phyloP scores from a whole-genome alignment of 2,329 filamentous ascomycete species.

The Rhynchosporium secalis region DNA sequence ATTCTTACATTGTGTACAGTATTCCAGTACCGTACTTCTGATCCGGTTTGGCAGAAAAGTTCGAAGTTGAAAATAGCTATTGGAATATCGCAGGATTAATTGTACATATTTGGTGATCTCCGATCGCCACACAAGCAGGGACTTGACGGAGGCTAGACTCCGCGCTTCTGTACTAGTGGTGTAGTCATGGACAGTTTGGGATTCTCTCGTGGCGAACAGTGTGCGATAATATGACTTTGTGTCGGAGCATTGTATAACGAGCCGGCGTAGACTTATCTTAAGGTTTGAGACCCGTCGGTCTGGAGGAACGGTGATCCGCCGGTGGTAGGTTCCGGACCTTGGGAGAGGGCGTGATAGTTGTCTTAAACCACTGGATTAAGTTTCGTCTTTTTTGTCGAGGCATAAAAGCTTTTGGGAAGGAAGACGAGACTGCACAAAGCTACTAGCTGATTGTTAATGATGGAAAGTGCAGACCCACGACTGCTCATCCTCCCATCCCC shows the following conservation, averaged over 20 bases:
- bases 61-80: no score
- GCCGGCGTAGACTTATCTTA: not conserved
- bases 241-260: not conserved
- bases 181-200: no score
- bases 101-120: no score
- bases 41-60: no score
- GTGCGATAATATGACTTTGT: not conserved
- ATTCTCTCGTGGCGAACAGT: not conserved
- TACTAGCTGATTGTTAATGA: not conserved
- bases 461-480: not conserved
- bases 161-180: no score
- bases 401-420: no score
- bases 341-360: not conserved
- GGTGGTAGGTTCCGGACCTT: not conserved
- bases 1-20: no score
- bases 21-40: no score
- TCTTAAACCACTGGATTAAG: not conserved
- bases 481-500: conserved; percentile 12
- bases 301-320: conserved; percentile 2
- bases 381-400: not conserved
- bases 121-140: no score
- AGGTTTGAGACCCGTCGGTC: not conserved
- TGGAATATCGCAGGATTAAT: no score
- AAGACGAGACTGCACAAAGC: no score
- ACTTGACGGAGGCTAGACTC: no score